Percentiles rank a stretch among this genome's conserved stretches.
These are phyloP conservation scores for Syzygium aromaticum DNA, from an alignment of 345 rosid species.

Conservation along the genomic window DNA sequence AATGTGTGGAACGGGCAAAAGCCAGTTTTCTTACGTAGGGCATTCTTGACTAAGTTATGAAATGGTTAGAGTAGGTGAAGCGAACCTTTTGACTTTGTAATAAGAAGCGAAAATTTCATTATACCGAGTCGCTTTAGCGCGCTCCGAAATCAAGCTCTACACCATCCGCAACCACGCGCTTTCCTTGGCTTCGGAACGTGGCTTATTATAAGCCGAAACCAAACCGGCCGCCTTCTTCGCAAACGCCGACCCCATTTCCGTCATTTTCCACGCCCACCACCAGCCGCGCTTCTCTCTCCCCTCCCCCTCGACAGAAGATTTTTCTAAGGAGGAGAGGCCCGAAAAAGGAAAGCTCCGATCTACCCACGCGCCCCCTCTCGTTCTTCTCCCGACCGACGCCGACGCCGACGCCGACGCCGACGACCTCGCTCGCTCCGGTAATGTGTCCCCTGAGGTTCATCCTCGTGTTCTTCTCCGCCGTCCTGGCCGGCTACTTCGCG, in stretches of 20 bases:
- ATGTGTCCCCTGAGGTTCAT: slow-evolving; percentile 90
- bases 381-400: background rate
- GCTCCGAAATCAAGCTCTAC: background rate
- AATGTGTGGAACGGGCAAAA: background rate
- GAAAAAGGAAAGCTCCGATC: background rate
- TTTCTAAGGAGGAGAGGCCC: background rate
- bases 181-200: background rate
- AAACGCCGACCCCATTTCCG: background rate
- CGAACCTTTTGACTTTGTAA: no score
- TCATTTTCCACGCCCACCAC: background rate
- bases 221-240: background rate
- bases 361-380: background rate
- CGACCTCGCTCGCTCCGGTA: background rate
- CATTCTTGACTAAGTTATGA: no score
- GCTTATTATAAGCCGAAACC: background rate
- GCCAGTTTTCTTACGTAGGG: no score
- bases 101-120: no score
- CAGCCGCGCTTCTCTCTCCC: background rate
- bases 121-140: background rate
- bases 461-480: slow-evolving; percentile 82
- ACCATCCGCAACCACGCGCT: background rate
- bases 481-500: slow-evolving; percentile 76
- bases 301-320: background rate
- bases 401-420: background rate
- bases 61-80: no score